Conservation (phyloP, 225 moss, liverwort and hornwort genomes). For the Bryoerythrophyllum caledonicum region DNA sequence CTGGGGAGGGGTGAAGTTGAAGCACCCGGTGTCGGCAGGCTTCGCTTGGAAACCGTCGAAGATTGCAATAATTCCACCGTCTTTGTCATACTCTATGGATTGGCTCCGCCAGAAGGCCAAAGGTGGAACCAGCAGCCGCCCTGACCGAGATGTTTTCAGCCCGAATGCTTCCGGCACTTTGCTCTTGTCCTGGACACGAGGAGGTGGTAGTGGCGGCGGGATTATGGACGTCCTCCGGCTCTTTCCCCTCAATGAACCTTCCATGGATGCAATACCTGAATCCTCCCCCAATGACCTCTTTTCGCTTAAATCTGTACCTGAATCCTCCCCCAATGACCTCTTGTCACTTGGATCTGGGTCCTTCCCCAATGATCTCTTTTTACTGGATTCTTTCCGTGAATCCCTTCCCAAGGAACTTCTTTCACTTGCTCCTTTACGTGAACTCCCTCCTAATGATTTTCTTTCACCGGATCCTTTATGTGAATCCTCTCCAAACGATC, state of each 20-base stretch:
- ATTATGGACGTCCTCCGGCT: slow-evolving; percentile 42
- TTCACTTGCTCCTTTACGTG: background rate
- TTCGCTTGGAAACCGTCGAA: slow-evolving; percentile 63
- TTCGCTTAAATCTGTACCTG: background rate
- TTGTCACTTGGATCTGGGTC: too few species aligned
- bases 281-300: background rate
- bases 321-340: background rate
- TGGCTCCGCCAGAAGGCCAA: slow-evolving; percentile 65
- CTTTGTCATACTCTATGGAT: slow-evolving; percentile 62
- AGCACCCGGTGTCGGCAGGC: slow-evolving; percentile 60
- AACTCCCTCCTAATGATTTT: background rate
- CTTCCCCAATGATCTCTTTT: background rate
- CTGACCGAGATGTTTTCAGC: slow-evolving; percentile 56
- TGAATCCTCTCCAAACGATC: too few species aligned
- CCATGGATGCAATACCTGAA: slow-evolving; percentile 12
- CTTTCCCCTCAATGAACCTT: slow-evolving; percentile 26
- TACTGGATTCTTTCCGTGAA: background rate
- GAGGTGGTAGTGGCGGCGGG: slow-evolving; percentile 57
- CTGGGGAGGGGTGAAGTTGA: slow-evolving; percentile 59
- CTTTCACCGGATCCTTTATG: background rate
- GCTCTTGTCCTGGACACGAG: slow-evolving; percentile 64
- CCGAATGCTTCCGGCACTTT: slow-evolving; percentile 64
- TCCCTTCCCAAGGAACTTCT: background rate
- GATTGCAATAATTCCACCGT: slow-evolving; percentile 67
- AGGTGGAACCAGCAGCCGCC: slow-evolving; percentile 60